Evolutionary conservation across 2,329 filamentous ascomycete species (phyloP), one percentile per base, ranked within the genome.

Genomic region (Fusarium sp.): DNA sequence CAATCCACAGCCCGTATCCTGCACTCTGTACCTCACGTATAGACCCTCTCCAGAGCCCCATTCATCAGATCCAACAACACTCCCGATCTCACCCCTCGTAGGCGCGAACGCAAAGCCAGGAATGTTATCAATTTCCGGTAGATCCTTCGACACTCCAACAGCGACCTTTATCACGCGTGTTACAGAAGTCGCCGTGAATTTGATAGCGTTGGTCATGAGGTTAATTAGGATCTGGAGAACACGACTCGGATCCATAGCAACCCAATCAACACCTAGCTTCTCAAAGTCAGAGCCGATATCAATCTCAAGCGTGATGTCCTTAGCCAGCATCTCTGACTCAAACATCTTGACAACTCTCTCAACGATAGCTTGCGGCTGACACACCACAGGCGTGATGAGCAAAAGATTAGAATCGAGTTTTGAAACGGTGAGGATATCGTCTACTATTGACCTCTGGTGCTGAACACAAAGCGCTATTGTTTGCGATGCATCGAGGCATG

Each of bases 191-290:
- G 62, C 79, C 18, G 93, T 95, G 78, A 95, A 95, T 75, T 95
- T 95, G 80, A 95, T 92, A 0, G 93, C 92, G 75, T 95, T 95
- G 5, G 92, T 93, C 28, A 93, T 88, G 2, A 95, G 86, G 75
- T 95, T 95, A 78, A 95, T 94, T 3, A 95, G 84, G 0, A 95
- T 91, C 80, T 95, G 93, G n/a, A 92, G 87, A 45, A 95, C 89
- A 15, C 93, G 87, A 17, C 91, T 92, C 0, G 93, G 91, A 78
- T 95, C 93, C 47, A 94, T 82, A 11, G 84, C 81, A 5, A 94
- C 89, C 86, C 91, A 94, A 26, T 91, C 88, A 32, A 63, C 88
- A 91, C 82, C 81, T 3, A 90, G 82, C 1, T 86, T 81, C 2
- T 83, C 81, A 73, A 90, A 92, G 0, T 90, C 90, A 5, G 86